Percentiles rank a stretch among this genome's conserved stretches.
Evolutionary conservation across 768 basidiomycete species (phyloP).

Genomic region (Boletus subparvulus): DNA sequence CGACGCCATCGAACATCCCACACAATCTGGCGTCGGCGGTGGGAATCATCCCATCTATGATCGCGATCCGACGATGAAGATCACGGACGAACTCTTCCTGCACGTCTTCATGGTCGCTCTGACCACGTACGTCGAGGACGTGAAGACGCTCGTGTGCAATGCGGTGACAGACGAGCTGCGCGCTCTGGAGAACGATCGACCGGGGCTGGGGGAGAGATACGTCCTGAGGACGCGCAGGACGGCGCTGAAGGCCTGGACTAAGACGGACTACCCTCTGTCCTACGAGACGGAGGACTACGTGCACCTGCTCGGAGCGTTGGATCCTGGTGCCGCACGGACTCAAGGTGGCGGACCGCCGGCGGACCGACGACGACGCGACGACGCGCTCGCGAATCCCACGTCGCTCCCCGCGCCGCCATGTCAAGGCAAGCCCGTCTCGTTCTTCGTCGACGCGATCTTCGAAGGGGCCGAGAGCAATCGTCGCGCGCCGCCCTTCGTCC

Average conservation of each 20-base stretch:
- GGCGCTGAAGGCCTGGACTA: background rate
- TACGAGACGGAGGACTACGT: no score
- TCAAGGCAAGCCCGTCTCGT: background rate
- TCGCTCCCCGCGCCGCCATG: no score
- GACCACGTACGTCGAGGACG: background rate
- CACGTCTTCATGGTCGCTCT: background rate
- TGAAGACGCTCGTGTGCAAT: background rate
- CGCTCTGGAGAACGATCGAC: no score
- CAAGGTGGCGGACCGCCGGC: no score
- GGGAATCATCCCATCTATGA: no score
- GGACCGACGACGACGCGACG: no score
- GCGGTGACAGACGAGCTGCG: no score
- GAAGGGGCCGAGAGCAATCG: background rate
- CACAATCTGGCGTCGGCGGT: no score
- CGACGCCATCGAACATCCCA: background rate
- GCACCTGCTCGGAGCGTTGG: no score
- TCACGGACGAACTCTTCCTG: background rate
- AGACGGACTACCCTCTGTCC: background rate
- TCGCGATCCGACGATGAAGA: background rate
- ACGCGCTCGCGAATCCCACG: no score
- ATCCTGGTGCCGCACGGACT: no score
- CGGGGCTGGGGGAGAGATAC: no score
- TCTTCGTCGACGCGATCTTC: background rate
- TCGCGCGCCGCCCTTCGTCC: background rate
- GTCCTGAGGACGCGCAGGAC: background rate